Evolutionary conservation across 1,139 yeast genomes (phyloP).

Genomic region (Scheffersomyces insectosa): DNA sequence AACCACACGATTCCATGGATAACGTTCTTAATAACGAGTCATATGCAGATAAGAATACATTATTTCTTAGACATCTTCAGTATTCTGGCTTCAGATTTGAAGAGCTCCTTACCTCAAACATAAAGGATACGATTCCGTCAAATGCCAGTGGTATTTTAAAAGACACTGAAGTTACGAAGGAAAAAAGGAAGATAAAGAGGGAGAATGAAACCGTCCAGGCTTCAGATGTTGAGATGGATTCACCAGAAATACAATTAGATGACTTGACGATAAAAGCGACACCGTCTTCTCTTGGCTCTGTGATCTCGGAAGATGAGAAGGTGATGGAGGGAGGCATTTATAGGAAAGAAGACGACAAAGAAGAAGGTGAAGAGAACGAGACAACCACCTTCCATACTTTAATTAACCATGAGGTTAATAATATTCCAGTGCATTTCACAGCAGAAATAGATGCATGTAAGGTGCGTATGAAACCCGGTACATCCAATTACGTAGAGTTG

Average conservation of each 20-base stretch:
- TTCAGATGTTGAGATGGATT: too few species aligned
- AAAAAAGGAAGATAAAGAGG: too few species aligned
- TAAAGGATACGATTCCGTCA: too few species aligned
- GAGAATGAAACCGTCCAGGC: too few species aligned
- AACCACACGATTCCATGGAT: slow-evolving; percentile 4
- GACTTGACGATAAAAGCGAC: too few species aligned
- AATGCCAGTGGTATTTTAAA: too few species aligned
- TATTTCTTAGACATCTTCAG: slow-evolving; percentile 11
- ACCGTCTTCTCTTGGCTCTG: too few species aligned
- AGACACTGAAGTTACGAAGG: too few species aligned
- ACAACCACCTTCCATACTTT: slow-evolving; percentile 18
- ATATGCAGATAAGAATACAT: neutral
- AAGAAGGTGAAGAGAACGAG: slow-evolving; percentile 1
- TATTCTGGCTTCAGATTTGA: slow-evolving; percentile 27
- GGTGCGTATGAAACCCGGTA: slow-evolving; percentile 7
- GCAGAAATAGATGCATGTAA: slow-evolving; percentile 27
- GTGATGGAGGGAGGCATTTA: too few species aligned
- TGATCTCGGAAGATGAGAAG: too few species aligned
- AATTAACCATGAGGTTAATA: slow-evolving; percentile 12
- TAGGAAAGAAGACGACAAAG: neutral
- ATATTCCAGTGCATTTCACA: slow-evolving; percentile 16
- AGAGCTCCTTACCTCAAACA: slow-evolving; percentile 14
- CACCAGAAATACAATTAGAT: too few species aligned
- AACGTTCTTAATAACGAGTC: neutral
- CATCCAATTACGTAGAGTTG: slow-evolving; percentile 21